phyloP scores from a whole-genome alignment of 176 grass and related monocot species.

The Carex scoparia region DNA sequence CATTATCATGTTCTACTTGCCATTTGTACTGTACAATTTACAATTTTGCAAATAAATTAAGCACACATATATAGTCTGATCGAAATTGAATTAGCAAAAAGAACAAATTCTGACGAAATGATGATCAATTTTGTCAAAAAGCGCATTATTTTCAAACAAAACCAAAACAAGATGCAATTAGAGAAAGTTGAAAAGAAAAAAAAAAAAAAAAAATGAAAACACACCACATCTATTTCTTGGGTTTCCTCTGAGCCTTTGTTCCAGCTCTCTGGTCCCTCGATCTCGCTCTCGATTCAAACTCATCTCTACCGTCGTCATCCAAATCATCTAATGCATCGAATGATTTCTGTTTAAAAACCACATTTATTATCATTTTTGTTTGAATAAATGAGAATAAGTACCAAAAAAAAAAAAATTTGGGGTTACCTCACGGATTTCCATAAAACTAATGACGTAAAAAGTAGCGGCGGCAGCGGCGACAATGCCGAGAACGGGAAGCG shows the following conservation, averaged over 20 bases:
- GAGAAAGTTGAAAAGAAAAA: not conserved
- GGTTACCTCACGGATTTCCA: slow-evolving; percentile 55
- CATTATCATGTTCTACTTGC: too few species aligned
- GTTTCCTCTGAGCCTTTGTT: slow-evolving; percentile 53
- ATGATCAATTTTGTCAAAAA: too few species aligned
- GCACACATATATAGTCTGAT: too few species aligned
- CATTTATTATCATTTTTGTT: not conserved
- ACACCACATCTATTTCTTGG: slow-evolving; percentile 33
- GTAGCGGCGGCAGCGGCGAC: slow-evolving; percentile 55
- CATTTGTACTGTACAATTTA: too few species aligned
- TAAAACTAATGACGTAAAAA: slow-evolving; percentile 90
- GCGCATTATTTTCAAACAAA: too few species aligned
- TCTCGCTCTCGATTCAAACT: slow-evolving; percentile 23
- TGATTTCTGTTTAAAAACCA: slow-evolving; percentile 40
- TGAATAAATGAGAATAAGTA: not conserved
- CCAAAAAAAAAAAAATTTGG: not conserved
- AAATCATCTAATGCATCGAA: slow-evolving; percentile 66
- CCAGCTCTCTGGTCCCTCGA: slow-evolving; percentile 53
- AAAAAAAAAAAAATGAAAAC: not conserved
- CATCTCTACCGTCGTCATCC: slow-evolving; percentile 28
- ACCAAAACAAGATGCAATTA: too few species aligned
- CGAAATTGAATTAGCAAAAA: too few species aligned
- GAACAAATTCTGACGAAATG: too few species aligned
- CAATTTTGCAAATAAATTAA: too few species aligned
- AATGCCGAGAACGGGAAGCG: slow-evolving; percentile 55